Conservation (phyloP, 495 filamentous ascomycete species). For the Xylaria telfairii region DNA sequence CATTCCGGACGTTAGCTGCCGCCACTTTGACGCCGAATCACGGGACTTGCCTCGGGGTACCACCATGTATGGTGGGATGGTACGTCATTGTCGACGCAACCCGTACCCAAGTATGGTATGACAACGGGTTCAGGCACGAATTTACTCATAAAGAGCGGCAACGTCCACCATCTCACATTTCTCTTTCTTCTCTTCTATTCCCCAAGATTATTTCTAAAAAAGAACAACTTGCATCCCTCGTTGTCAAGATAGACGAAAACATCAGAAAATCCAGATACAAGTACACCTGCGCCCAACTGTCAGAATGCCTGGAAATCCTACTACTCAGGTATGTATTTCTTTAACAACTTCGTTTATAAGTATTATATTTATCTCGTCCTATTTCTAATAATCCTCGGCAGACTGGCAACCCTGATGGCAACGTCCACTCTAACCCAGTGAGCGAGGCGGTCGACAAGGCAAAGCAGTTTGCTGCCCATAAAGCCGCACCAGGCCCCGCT, state of each 20-base stretch:
- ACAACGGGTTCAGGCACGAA: slow-evolving; percentile 8
- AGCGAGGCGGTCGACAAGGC: slow-evolving; percentile 40
- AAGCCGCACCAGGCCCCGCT: slow-evolving; percentile 57
- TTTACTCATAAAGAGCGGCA: slow-evolving; percentile 12
- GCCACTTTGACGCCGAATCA: slow-evolving; percentile 41
- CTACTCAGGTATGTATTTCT: slow-evolving; percentile 34
- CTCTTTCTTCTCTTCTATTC: not conserved
- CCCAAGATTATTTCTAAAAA: not conserved
- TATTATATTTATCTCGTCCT: not conserved
- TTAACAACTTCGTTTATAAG: not conserved
- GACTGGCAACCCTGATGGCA: slow-evolving; percentile 41
- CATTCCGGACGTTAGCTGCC: slow-evolving; percentile 25
- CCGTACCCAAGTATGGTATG: slow-evolving; percentile 13
- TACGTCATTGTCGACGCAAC: slow-evolving; percentile 39
- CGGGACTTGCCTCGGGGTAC: slow-evolving; percentile 28
- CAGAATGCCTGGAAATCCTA: slow-evolving; percentile 37
- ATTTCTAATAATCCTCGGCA: slow-evolving; percentile 14
- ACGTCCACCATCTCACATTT: not conserved
- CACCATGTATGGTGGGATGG: slow-evolving; percentile 22
- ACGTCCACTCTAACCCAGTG: slow-evolving; percentile 39
- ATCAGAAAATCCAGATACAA: slow-evolving; percentile 12
- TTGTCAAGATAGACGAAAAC: not conserved
- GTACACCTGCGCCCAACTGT: slow-evolving; percentile 12
- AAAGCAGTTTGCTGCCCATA: slow-evolving; percentile 49
- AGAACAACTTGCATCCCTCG: not conserved